These are phyloP conservation scores for Candolleomyces efflorescens DNA, from an alignment of 768 basidiomycete species.

Conservation along the genomic window DNA sequence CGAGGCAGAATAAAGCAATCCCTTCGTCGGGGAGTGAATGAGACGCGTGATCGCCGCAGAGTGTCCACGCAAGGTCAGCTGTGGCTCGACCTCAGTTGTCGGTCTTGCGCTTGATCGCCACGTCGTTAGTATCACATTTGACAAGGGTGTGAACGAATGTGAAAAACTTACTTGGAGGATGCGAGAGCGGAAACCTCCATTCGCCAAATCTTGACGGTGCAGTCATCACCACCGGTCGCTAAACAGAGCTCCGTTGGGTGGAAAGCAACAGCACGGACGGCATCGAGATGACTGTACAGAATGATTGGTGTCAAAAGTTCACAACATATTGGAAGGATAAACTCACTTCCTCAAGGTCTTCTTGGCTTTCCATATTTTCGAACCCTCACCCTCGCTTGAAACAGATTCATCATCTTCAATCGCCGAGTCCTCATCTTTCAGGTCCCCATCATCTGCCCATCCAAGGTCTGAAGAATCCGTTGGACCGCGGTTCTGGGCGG, in stretches of 20 bases:
- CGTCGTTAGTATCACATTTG: constrained; percentile 14
- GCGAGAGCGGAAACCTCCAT: constrained; percentile 74
- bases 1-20: constrained; percentile 85
- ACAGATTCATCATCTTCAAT: constrained; percentile 61
- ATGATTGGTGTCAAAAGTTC: constrained; percentile 12
- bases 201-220: constrained; percentile 94
- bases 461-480: constrained; percentile 41
- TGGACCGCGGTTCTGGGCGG: constrained; percentile 38
- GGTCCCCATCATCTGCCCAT: constrained; percentile 57
- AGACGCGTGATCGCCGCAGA: constrained; percentile 87
- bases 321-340: constrained; percentile 14
- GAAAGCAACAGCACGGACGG: constrained; percentile 87
- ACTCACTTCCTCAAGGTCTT: constrained; percentile 87
- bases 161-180: constrained; percentile 66
- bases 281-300: constrained; percentile 79
- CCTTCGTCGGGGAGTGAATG: constrained; percentile 70
- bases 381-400: constrained; percentile 63
- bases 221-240: constrained; percentile 94
- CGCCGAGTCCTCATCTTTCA: constrained; percentile 67
- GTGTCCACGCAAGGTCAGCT: constrained; percentile 91
- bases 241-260: constrained; percentile 81
- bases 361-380: constrained; percentile 81
- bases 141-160: constrained; percentile 8
- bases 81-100: constrained; percentile 87
- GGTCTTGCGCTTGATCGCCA: constrained; percentile 49